These are phyloP conservation scores for Seiridium unicorne DNA, from an alignment of 2,329 filamentous ascomycete genomes.

Conservation along the genomic window DNA sequence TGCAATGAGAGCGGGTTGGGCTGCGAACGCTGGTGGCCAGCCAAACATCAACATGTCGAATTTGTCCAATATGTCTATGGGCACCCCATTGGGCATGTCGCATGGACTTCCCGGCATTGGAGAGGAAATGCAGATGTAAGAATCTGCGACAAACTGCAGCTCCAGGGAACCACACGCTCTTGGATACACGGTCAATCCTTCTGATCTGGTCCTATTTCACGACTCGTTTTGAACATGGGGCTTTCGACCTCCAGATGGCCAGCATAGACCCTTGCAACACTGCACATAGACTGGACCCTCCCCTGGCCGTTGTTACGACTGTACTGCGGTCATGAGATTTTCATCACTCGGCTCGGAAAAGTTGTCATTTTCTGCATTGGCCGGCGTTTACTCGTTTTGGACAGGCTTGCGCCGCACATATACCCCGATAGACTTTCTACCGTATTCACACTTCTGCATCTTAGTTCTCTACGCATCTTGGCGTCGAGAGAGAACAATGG, in stretches of 20 bases:
- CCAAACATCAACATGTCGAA: slow-evolving; percentile 27
- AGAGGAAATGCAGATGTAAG: slow-evolving; percentile 44
- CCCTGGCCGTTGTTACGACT: background rate
- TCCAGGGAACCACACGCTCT: background rate
- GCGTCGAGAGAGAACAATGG: background rate
- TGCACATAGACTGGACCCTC: slow-evolving; percentile 14
- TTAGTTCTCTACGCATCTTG: slow-evolving; percentile 1
- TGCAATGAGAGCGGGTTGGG: slow-evolving; percentile 34
- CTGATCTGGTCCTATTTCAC: background rate
- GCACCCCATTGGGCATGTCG: slow-evolving; percentile 13
- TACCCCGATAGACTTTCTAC: slow-evolving; percentile 11
- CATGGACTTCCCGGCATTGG: slow-evolving; percentile 54
- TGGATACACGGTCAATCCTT: background rate
- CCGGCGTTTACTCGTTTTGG: slow-evolving; percentile 9
- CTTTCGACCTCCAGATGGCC: background rate
- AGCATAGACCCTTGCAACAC: slow-evolving; percentile 12
- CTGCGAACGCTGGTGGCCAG: slow-evolving; percentile 14
- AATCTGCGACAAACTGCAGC: background rate
- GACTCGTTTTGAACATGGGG: background rate
- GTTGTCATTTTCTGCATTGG: slow-evolving; percentile 11
- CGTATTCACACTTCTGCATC: slow-evolving; percentile 1
- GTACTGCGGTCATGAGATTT: background rate
- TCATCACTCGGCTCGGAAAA: slow-evolving; percentile 8
- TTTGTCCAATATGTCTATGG: background rate
- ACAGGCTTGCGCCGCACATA: slow-evolving; percentile 6